A percentile compares a stretch with the other conserved stretches of the same genome.
Evolutionary conservation across 2,329 filamentous ascomycete genomes (phyloP).

Genomic region (Hirsutella rhossiliensis): DNA sequence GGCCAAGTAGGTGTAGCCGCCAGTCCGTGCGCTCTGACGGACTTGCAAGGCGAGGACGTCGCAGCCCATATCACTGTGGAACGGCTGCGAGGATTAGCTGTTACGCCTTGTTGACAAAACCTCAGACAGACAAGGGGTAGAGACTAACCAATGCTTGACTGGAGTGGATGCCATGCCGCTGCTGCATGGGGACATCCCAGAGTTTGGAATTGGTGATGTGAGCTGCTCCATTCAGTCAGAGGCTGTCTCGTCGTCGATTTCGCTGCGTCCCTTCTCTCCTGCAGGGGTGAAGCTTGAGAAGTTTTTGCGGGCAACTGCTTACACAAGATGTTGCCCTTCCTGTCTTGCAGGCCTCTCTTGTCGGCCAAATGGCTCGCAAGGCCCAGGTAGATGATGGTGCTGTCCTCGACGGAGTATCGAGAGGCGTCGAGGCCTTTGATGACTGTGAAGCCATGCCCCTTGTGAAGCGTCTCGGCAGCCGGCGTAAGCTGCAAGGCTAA

Average conservation of each 20-base stretch:
- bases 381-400: constrained; percentile 41
- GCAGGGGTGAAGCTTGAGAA: neutral
- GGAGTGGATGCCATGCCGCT: constrained; percentile 38
- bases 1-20: constrained; percentile 32
- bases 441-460: constrained; percentile 37
- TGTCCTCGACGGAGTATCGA: constrained; percentile 38
- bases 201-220: constrained; percentile 34
- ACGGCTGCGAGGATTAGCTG: constrained; percentile 21
- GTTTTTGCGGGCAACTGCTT: constrained; percentile 14
- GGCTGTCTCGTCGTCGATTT: neutral
- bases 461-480: constrained; percentile 23
- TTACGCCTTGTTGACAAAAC: neutral
- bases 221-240: constrained; percentile 16
- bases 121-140: neutral
- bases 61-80: constrained; percentile 40
- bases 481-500: constrained; percentile 21
- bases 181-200: constrained; percentile 30
- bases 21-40: constrained; percentile 27
- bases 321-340: constrained; percentile 35
- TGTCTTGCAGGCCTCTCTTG: constrained; percentile 36
- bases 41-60: constrained; percentile 36
- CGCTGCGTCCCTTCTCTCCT: neutral
- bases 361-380: constrained; percentile 44
- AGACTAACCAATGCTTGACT: constrained; percentile 27
- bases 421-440: constrained; percentile 38